Conservation (phyloP, 768 basidiomycete genomes). For the Tylopilus vinaceipallidus region DNA sequence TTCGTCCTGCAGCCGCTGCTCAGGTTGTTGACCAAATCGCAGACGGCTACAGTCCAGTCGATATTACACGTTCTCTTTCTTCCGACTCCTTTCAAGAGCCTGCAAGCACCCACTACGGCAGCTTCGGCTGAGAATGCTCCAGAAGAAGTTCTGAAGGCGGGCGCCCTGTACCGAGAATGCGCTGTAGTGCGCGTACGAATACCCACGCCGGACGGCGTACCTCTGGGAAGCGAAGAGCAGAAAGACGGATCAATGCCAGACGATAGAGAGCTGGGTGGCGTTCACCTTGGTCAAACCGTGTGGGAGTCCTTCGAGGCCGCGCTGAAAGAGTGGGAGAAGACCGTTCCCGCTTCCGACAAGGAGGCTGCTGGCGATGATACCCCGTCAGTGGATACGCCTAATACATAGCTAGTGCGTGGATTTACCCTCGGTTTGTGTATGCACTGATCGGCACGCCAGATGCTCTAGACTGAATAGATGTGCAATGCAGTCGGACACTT, state of each 20-base stretch:
- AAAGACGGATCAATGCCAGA: slow-evolving; percentile 44
- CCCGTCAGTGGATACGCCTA: slow-evolving; percentile 24
- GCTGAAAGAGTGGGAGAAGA: slow-evolving; percentile 64
- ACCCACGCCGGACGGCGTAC: slow-evolving; percentile 22
- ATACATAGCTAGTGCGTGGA: slow-evolving; percentile 15
- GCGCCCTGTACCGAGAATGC: slow-evolving; percentile 76
- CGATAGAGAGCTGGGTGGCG: slow-evolving; percentile 72
- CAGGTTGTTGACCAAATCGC: slow-evolving; percentile 66
- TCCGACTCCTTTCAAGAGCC: slow-evolving; percentile 72
- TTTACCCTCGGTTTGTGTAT: not conserved
- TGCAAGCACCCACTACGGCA: slow-evolving; percentile 23
- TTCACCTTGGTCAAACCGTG: slow-evolving; percentile 60
- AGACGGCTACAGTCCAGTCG: slow-evolving; percentile 62
- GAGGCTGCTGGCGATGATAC: slow-evolving; percentile 21
- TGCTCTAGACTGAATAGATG: not conserved
- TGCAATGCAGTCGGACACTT: not conserved
- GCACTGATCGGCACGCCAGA: slow-evolving; percentile 5
- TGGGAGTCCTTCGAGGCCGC: slow-evolving; percentile 77
- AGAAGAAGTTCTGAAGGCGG: slow-evolving; percentile 73
- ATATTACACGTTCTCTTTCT: slow-evolving; percentile 82
- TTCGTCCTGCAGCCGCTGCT: slow-evolving; percentile 64
- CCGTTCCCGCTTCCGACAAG: slow-evolving; percentile 20
- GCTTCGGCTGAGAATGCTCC: slow-evolving; percentile 22
- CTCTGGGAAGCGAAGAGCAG: slow-evolving; percentile 26
- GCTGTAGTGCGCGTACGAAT: slow-evolving; percentile 54